phyloP scores from a whole-genome alignment of 345 rosid species.

The Eucalyptus urophylla region DNA sequence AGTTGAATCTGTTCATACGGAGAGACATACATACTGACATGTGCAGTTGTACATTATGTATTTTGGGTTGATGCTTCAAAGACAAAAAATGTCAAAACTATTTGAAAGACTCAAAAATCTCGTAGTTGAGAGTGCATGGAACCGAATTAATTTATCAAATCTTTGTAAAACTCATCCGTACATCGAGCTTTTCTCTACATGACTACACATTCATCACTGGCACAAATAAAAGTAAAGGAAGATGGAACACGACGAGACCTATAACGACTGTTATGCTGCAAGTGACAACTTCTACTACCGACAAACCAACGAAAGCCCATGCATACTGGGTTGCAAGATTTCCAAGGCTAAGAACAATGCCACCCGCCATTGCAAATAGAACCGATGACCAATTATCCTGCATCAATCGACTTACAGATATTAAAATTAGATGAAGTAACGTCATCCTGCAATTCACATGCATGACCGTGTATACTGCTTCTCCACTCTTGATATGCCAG shows the following conservation, averaged over 20 bases:
- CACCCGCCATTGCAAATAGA: conserved; percentile 75
- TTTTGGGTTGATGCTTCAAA: not conserved
- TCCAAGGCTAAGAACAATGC: conserved; percentile 63
- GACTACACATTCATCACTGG: not conserved
- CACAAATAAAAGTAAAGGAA: not conserved
- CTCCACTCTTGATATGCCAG: not conserved
- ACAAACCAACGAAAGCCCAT: conserved; percentile 75
- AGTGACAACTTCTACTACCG: conserved; percentile 68
- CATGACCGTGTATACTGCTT: not conserved
- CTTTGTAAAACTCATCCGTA: not conserved
- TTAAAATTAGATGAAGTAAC: not conserved
- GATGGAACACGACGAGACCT: conserved; percentile 18
- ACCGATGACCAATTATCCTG: conserved; percentile 68
- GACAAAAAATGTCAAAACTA: not conserved
- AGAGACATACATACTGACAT: not conserved
- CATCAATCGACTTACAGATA: not conserved
- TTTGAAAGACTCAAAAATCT: not conserved
- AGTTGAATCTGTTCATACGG: not conserved
- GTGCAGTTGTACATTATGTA: not conserved
- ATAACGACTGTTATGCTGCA: conserved; percentile 70
- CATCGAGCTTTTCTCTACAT: not conserved
- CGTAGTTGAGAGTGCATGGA: not conserved
- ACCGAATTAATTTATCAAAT: not conserved
- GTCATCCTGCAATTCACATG: not conserved
- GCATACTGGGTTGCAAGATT: conserved; percentile 69